These are phyloP conservation scores for Spiraea crenata DNA, from an alignment of 331 rosid genomes.

Conservation along the genomic window DNA sequence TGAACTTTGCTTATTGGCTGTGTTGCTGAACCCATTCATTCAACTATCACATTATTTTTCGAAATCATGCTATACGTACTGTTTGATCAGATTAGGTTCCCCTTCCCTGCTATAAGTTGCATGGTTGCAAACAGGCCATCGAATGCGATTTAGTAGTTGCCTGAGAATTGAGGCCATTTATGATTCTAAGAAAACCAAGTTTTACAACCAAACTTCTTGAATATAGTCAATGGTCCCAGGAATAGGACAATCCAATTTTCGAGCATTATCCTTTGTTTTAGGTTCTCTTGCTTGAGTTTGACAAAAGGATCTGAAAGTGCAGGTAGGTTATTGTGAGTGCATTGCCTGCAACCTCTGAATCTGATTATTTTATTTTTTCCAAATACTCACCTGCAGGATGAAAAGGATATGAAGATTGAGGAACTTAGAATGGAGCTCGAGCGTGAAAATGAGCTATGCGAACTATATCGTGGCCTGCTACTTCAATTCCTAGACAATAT, in stretches of 20 bases:
- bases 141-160: not conserved
- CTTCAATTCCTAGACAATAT: slow-evolving; percentile 3
- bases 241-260: not conserved
- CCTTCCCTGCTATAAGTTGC: not conserved
- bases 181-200: not conserved
- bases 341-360: not conserved
- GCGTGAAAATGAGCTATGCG: slow-evolving; percentile 11
- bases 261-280: not conserved
- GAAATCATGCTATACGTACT: not conserved
- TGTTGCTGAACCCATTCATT: not conserved
- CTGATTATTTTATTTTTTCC: not conserved
- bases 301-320: not conserved
- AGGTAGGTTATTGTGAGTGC: too few species aligned
- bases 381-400: slow-evolving; percentile 1
- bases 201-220: not conserved
- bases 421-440: slow-evolving; percentile 6
- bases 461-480: not conserved
- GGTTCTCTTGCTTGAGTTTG: not conserved
- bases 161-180: not conserved
- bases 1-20: not conserved
- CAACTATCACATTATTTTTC: not conserved
- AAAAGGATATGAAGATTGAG: slow-evolving; percentile 11
- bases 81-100: not conserved
- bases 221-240: not conserved
- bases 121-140: not conserved